A percentile compares a stretch with the other conserved stretches of the same genome.
These are phyloP conservation scores for Acanthamoeba healyi DNA, from an alignment of 208 protist species.

Conservation along the genomic window DNA sequence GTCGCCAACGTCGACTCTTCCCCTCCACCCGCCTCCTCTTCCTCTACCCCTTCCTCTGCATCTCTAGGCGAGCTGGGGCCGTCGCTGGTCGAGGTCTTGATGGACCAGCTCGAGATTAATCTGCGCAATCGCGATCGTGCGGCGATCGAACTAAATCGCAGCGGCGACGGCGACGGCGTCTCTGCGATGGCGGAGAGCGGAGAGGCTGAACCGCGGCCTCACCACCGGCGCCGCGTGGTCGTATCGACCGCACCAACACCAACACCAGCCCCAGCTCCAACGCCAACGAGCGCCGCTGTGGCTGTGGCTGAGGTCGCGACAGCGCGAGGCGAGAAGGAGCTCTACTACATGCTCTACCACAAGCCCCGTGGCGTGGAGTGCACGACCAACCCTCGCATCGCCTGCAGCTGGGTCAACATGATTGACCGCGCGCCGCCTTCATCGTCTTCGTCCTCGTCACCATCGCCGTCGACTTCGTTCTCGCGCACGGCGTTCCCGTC, in stretches of 20 bases:
- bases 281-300: background rate
- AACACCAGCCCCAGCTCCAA: background rate
- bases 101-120: background rate
- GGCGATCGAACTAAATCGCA: background rate
- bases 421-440: background rate
- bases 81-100: background rate
- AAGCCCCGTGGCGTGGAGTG: constrained; percentile 18
- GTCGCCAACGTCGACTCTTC: no score
- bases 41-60: background rate
- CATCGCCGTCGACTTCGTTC: background rate
- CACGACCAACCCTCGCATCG: constrained; percentile 9
- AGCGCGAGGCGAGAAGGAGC: background rate
- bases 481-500: background rate
- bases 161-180: no score
- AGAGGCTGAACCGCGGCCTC: background rate
- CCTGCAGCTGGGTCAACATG: constrained; percentile 36
- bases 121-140: background rate
- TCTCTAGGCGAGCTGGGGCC: no score
- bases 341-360: constrained; percentile 11
- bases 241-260: background rate
- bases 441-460: background rate
- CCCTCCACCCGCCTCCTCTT: no score
- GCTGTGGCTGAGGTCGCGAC: no score
- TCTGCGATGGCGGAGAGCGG: background rate
- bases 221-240: background rate